These are phyloP conservation scores for Trametes cingulata DNA, from an alignment of 768 basidiomycete genomes.

Conservation along the genomic window DNA sequence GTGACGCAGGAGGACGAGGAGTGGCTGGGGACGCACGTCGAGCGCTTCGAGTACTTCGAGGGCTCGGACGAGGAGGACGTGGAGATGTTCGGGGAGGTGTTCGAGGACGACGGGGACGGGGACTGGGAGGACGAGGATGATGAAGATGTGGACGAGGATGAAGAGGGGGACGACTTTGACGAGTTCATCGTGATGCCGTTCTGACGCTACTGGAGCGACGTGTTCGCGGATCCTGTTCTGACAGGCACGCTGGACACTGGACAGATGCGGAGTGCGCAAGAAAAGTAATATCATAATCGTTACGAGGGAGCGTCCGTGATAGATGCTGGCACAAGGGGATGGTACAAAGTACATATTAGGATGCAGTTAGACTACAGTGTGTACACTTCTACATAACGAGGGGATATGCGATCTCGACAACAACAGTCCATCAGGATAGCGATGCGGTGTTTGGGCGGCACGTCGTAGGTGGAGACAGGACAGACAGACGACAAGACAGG, in stretches of 20 bases:
- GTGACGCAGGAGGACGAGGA: constrained; percentile 43
- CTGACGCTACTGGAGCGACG: background rate
- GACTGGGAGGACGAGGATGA: constrained; percentile 23
- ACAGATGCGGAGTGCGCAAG: background rate
- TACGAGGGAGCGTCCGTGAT: background rate
- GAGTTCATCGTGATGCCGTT: constrained; percentile 12
- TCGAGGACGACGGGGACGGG: constrained; percentile 28
- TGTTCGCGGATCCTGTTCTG: background rate
- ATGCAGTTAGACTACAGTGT: background rate
- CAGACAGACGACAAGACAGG: background rate
- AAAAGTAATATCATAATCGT: background rate
- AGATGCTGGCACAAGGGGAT: background rate
- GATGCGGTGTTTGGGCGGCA: background rate
- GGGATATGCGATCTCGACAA: background rate
- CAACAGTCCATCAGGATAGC: background rate
- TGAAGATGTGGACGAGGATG: constrained; percentile 23
- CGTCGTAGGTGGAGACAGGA: no score
- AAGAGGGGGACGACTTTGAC: constrained; percentile 20
- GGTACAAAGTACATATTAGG: background rate
- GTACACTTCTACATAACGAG: background rate
- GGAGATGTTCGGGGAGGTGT: constrained; percentile 23
- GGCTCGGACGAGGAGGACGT: constrained; percentile 47
- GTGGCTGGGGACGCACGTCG: constrained; percentile 52
- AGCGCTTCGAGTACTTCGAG: constrained; percentile 57
- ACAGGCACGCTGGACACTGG: background rate